Base-by-base conservation (phyloP, 2,329 filamentous ascomycete genomes). In the Hirsutella minnesotensis region DNA sequence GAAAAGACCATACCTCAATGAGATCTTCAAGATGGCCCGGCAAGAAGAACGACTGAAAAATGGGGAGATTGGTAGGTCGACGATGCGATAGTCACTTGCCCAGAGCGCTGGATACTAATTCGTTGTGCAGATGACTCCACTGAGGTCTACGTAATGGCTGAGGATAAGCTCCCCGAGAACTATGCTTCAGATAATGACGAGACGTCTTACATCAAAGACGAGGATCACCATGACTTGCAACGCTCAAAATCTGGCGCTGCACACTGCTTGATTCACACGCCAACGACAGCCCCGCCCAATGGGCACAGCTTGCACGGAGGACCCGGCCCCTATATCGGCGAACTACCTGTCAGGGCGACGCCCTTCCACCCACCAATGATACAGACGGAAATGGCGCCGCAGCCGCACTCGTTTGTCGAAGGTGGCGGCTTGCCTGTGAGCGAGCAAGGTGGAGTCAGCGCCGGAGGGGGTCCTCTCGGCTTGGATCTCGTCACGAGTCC, bases 11-110 rank as follows among this genome's bases (percentile, higher is more conserved):
- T 77, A 68, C 39, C 53, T 82, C 9, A 72, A 68, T 42, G 77
- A 81, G 51, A 72, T 81, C 9, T 81, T 82, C 61, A 73, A 70
- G 46, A 68, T 82, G 24, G 77, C 77, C 1, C 67, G 61, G 43
- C 58, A 64, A 24, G 73, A 82, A 48, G 75, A 80, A 53, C 63
- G 70, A 4, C 79, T 61, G 51, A 71, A 63, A 48, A 68, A 71
- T 36, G 70, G 68, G 21, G 73, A 78, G 51, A 73, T 80, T 40
- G 76, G 77, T 80, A 57, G 49, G 67, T 51, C 15, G 4, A 12
- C 18, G 15, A 4, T 4, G n/a, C 4, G 5, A 2, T 9, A 3
- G 16, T 18, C 13, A 4, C 29, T 37, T 21, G 10, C 24, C 3
- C 20, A 13, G 15, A 34, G 9, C 37, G 22, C 9, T 22, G 34